A percentile compares a stretch with the other conserved stretches of the same genome.
These are phyloP conservation scores for Dictyostelium intermedium DNA, from an alignment of 78 protist species.

Conservation along the genomic window DNA sequence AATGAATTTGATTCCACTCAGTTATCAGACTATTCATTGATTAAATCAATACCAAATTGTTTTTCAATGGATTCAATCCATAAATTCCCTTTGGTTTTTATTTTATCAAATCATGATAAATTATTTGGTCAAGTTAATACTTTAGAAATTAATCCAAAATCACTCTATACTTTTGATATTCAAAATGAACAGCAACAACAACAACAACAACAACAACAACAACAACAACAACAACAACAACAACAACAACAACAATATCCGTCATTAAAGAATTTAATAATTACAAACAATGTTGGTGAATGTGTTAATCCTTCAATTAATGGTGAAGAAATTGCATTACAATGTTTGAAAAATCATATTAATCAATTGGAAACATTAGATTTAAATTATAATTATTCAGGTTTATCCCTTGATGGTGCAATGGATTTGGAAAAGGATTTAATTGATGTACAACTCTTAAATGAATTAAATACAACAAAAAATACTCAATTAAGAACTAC, in stretches of 20 bases:
- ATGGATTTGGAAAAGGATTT: slow-evolving; percentile 8
- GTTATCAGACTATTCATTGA: background rate
- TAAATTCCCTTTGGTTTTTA: background rate
- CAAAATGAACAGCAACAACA: background rate
- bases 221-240: background rate
- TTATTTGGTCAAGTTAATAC: background rate
- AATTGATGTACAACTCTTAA: background rate
- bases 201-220: background rate
- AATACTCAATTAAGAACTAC: background rate
- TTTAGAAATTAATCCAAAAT: slow-evolving; percentile 4
- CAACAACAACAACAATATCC: background rate
- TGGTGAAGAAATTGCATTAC: background rate
- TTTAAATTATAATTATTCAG: background rate
- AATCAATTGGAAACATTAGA: background rate
- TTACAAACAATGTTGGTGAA: background rate
- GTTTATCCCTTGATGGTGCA: background rate
- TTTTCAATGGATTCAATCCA: background rate
- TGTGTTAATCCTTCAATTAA: background rate
- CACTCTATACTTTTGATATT: background rate
- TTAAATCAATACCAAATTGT: slow-evolving; percentile 3
- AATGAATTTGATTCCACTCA: background rate
- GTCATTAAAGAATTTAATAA: background rate
- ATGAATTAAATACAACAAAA: background rate
- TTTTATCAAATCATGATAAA: background rate
- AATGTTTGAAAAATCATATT: background rate